Evolutionary conservation across 2,329 filamentous ascomycete species (phyloP), one percentile per base, ranked within the genome.

Genomic region (Amylocarpus encephaloides): DNA sequence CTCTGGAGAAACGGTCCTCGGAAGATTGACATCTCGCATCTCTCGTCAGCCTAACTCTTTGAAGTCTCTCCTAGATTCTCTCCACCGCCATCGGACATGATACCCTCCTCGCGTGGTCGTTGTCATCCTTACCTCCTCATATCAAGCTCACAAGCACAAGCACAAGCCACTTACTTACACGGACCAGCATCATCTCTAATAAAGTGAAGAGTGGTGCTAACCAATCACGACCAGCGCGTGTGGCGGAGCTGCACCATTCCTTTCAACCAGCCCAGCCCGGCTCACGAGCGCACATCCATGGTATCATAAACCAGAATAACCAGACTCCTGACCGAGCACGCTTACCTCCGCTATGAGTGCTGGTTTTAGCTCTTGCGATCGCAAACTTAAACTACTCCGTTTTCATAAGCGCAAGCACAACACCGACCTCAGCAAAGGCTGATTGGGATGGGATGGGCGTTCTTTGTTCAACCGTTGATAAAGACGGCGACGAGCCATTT

Each of bases 381-480:
- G 39, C n/a, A 47, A 19, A 46, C 4, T 16, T 38, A 39, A 29
- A 40, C 44, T 32, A 33, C 39, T 22, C 13, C 43, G 18, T 19
- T 35, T 29, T 29, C 34, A 15, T 33, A 55, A 53, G 50, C 45
- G 47, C 36, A 48, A 51, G 49, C 52, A 49, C 50, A 46, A 11
- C 30, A 35, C 42, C 46, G n/a, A 36, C 49, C 30, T 16, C 46
- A 45, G 43, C 43, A 36, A 48, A 51, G 50, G 53, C 53, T 40
- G 41, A 45, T 38, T 50, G 16, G 43, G 53, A 43, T 57, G 58
- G 52, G 43, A 64, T 64, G 62, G 62, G 62, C 49, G 48, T 50
- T 51, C 47, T 60, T 40, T 65, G 62, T 52, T 64, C 59, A 15
- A 52, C 51, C 34, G 49, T 58, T 54, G 52, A 59, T 58, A 63